phyloP scores from a whole-genome alignment of 2,329 filamentous ascomycete species.

The Claviceps sp. region DNA sequence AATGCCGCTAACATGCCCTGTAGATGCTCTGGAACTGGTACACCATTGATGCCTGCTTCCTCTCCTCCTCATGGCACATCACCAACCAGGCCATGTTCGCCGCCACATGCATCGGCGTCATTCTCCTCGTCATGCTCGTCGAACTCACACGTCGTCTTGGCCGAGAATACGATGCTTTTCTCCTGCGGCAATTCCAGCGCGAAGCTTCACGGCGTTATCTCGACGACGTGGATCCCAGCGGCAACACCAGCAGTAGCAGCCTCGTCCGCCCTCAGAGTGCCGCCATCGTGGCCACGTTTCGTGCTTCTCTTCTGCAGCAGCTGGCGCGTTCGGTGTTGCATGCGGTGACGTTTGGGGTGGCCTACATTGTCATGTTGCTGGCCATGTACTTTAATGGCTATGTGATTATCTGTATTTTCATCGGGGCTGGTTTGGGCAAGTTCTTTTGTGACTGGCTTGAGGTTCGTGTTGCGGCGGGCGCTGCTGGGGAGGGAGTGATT shows the following conservation, averaged over 20 bases:
- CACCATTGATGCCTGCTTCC: slow-evolving; percentile 59
- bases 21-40: slow-evolving; percentile 75
- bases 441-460: slow-evolving; percentile 42
- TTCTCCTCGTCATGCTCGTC: slow-evolving; percentile 56
- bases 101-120: slow-evolving; percentile 63
- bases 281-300: slow-evolving; percentile 21
- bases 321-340: slow-evolving; percentile 51
- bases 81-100: slow-evolving; percentile 60
- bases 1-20: not conserved
- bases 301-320: slow-evolving; percentile 52
- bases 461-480: slow-evolving; percentile 18
- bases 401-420: slow-evolving; percentile 65
- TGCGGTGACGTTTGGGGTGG: slow-evolving; percentile 56
- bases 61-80: slow-evolving; percentile 57
- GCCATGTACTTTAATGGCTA: slow-evolving; percentile 55
- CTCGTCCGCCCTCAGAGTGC: not conserved
- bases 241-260: slow-evolving; percentile 8
- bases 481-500: slow-evolving; percentile 13
- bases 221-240: slow-evolving; percentile 6
- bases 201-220: slow-evolving; percentile 10
- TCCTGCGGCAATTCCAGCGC: slow-evolving; percentile 38
- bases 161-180: slow-evolving; percentile 57
- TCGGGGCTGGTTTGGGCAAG: slow-evolving; percentile 38
- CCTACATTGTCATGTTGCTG: slow-evolving; percentile 64
- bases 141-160: slow-evolving; percentile 58